Base-by-base conservation (phyloP, 148 eudicot species). In the Rhododendron henanense region DNA sequence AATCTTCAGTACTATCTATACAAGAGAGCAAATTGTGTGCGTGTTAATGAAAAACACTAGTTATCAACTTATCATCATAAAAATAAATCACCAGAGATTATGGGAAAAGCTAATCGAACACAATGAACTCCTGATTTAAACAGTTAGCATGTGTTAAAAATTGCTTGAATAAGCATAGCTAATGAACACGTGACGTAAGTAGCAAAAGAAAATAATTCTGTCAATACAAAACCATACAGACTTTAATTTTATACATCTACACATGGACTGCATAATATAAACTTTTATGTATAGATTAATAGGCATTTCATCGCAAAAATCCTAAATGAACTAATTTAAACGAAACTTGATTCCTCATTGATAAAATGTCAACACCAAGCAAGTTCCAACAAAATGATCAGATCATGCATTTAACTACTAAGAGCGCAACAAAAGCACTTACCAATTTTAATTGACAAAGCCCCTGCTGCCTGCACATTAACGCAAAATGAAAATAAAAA, bases 381-480 rank as follows among this genome's bases (percentile, higher is more conserved):
- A 63, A 82, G 51, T 82, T 63, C 35, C 33, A 81, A 61, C 16
- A 23, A 82, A 61, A 1, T 61, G 21, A 44, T 63, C 47, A 61
- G 44, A 65, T 63, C 55, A 44, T 15, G 39, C 23, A 65, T 39
- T 6, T 25, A 37, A 1, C 59, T 75, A 83, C 47, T 45, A 67
- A 67, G 55, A 50, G 15, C 39, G 6, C 69, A 53, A 35, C 19
- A 87, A 25, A 35, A 88, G 31, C 28, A 78, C 96, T 90, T 87
- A 95, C 99, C 98, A 59, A 97, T 97, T 86, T 93, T 94, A 25
- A 97, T 93, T 9, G 96, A 94, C 78, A 97, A 85, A 78, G 99
- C 96, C 73, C 98, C 98, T 85, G 99, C 99, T 55, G 99, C 99
- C 99, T 97, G 95, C 93, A 94, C 69, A 79, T 69, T 84, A 78